Percentiles rank a stretch among this genome's conserved stretches.
Conservation (phyloP, 225 moss, liverwort and hornwort species). For the Pleurozium schreberi region DNA sequence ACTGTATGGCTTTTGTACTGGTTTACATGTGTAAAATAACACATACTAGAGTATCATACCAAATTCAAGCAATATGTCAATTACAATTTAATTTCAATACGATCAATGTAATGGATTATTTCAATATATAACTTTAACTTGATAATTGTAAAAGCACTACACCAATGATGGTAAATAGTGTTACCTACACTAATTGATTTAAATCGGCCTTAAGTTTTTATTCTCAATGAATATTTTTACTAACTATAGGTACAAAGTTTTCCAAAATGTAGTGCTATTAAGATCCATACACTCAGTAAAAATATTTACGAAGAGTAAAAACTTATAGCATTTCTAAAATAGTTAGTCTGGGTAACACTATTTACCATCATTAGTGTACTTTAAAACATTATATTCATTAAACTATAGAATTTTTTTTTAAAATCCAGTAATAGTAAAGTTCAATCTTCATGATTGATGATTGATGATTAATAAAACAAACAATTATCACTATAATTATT, state of each 20-base stretch:
- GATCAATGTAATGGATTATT: not conserved
- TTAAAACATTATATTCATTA: not conserved
- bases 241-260: too few species aligned
- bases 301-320: too few species aligned
- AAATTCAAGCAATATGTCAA: not conserved
- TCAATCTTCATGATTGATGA: not conserved
- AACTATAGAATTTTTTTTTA: too few species aligned
- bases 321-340: too few species aligned
- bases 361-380: too few species aligned
- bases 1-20: slow-evolving; percentile 73
- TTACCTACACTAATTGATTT: too few species aligned
- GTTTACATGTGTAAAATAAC: slow-evolving; percentile 57
- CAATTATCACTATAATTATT: not conserved
- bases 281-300: too few species aligned
- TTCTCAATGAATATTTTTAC: too few species aligned
- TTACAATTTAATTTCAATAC: not conserved
- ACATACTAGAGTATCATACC: slow-evolving; percentile 17
- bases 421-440: not conserved
- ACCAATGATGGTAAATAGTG: too few species aligned
- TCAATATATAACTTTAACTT: not conserved
- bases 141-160: not conserved
- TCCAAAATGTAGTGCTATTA: too few species aligned
- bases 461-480: not conserved
- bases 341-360: too few species aligned
- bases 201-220: too few species aligned